Base-by-base conservation (phyloP, 305 asterid genomes). In the Fraxinus sp. region DNA sequence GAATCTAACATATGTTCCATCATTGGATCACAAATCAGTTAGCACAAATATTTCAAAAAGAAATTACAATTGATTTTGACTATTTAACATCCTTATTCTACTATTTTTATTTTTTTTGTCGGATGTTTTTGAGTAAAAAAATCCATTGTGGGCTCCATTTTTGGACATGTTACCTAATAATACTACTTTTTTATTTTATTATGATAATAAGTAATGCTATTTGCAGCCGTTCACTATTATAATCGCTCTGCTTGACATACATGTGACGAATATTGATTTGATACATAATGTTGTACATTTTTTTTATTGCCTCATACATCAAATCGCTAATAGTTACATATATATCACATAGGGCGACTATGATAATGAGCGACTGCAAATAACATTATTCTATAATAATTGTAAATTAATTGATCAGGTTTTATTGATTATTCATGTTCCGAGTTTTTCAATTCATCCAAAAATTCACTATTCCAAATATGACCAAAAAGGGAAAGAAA, bases 1-100 rank as follows among this genome's bases (percentile, higher is more conserved):
- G 87, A 88, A 88, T 90, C 84, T 62, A 28, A 52, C 77, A 30
- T 32, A 86, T 68, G 91, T 90, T 85, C 57, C 83, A 84, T 90
- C 87, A 85, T 78, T 88, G 85, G 82, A 84, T 81, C 36, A 20
- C 57, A 26, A 26, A 66, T 26, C 35, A 24, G 74, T 66, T 33
- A 32, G 11, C 77, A 30, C 20, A 71, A 71, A 30, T 66, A 71
- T 30, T 30, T 32, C 41, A 32, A 22, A 64, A 64, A 64, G 10
- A 64, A 64, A 64, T 66, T 26, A 66, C n/a, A 66, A 72, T 0
- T 72, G 46, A 35, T 72, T 33, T 72, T 13, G 39, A 71, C 77
- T 72, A 33, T 33, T 72, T 32, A 14, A 7, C 46, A 14, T 33
- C 16, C 46, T 72, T 33, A 72, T n/a, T 33, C 77, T 14, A 72